Base-by-base conservation (phyloP, 345 rosid species). In the Eucalyptus sp. region DNA sequence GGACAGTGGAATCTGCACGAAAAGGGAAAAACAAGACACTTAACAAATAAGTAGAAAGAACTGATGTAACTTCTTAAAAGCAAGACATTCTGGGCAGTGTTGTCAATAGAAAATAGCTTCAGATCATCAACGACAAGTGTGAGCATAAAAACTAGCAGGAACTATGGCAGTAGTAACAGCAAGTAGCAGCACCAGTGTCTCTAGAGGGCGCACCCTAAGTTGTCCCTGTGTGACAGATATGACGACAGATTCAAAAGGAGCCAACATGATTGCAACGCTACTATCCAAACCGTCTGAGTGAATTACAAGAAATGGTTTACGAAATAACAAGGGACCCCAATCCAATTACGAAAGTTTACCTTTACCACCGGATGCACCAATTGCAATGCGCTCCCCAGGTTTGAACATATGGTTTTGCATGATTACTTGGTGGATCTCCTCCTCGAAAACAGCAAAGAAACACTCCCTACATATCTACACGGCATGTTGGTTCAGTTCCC, bases 321-420 rank as follows among this genome's bases (percentile, higher is more conserved):
- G 0, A 86, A 48, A 37, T 50, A n/a, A 52, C 0, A 29, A 33
- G 60, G 60, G 87, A 2, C 87, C 43, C 1, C 60, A 1, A 52
- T 10, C 52, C 43, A 31, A 17, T 46, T 13, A 20, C 5, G 1
- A 41, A 71, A 76, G 46, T 41, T 20, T 41, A 96, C 99, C 98
- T 97, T 98, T 98, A 80, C 99, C 99, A 66, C 98, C 98, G 7
- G 99, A 98, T 13, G 98, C 99, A 84, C 99, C 98, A 14, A 98
- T 94, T 31, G 94, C 99, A 87, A 98, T 91, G 7, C 99, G 95
- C 52, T 98, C 97, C 79, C 97, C 97, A 10, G 96, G 93, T 89
- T 94, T 98, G 89, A 98, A 95, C 48, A 98, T 90, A 86, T 89
- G 93, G 89, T 95, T 95, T n/a, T 88, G 89, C 9, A 95, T 93